A percentile compares a stretch with the other conserved stretches of the same genome.
phyloP scores from a whole-genome alignment of 805 yeast species.

The Sugiyamaella boreocaroliniensis region DNA sequence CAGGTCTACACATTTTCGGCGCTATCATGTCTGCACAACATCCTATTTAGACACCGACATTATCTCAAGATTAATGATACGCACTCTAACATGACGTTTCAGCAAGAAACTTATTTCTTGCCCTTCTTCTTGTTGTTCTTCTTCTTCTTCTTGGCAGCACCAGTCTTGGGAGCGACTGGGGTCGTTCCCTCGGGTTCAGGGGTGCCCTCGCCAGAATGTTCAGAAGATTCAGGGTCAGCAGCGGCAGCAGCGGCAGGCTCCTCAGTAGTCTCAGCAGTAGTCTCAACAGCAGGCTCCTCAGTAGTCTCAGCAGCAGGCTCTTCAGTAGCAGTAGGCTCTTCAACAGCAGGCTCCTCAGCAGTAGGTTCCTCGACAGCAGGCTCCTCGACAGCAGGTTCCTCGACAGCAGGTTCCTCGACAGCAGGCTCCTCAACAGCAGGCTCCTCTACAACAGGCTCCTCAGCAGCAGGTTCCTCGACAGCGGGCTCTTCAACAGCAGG shows the following conservation, averaged over 20 bases:
- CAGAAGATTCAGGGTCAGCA: constrained; percentile 7
- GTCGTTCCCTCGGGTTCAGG: constrained; percentile 7
- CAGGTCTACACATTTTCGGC: too few relatives aligned
- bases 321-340: not conserved
- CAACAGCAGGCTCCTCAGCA: constrained; percentile 2
- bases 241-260: not conserved
- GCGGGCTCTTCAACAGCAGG: constrained; percentile 7
- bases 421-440: not conserved
- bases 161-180: constrained; percentile 9
- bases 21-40: too few relatives aligned
- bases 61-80: too few relatives aligned
- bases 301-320: constrained; percentile 5
- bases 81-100: not conserved
- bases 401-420: not conserved
- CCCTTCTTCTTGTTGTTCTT: constrained; percentile 18
- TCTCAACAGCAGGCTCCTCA: constrained; percentile 5
- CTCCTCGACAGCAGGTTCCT: constrained; percentile 7
- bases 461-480: constrained; percentile 4
- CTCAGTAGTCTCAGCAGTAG: not conserved
- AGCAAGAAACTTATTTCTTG: constrained; percentile 6
- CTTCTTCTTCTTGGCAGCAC: constrained; percentile 16
- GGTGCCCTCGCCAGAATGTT: not conserved
- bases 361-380: constrained; percentile 5
- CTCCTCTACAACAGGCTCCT: constrained; percentile 4
- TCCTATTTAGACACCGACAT: too few relatives aligned